Conservation (phyloP, 495 filamentous ascomycete genomes). For the Penicillium atrosanguineum region DNA sequence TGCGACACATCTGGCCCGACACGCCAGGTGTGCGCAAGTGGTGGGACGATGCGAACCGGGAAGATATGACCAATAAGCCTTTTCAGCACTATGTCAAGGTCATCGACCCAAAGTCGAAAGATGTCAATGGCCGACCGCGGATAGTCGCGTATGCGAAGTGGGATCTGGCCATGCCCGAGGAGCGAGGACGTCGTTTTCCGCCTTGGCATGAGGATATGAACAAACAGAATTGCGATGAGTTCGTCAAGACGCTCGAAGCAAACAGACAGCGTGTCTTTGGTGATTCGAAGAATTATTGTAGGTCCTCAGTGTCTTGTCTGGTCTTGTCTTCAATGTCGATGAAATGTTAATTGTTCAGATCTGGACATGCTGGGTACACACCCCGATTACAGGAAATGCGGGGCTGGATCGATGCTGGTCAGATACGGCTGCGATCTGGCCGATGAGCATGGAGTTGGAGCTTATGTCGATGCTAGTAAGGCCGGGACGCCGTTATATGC, state of each 20-base stretch:
- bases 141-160: slow-evolving; percentile 30
- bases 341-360: slow-evolving; percentile 16
- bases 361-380: slow-evolving; percentile 51
- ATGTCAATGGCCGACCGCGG: slow-evolving; percentile 15
- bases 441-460: slow-evolving; percentile 27
- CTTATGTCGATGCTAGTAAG: slow-evolving; percentile 34
- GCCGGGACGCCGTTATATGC: slow-evolving; percentile 27
- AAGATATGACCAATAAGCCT: slow-evolving; percentile 22
- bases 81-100: slow-evolving; percentile 29
- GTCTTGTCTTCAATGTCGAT: background rate
- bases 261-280: slow-evolving; percentile 24
- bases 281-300: slow-evolving; percentile 27
- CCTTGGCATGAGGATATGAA: slow-evolving; percentile 26
- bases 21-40: slow-evolving; percentile 26
- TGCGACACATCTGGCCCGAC: slow-evolving; percentile 21
- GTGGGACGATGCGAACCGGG: slow-evolving; percentile 16
- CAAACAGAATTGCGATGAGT: slow-evolving; percentile 12
- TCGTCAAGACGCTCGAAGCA: slow-evolving; percentile 16
- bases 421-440: slow-evolving; percentile 49
- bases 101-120: slow-evolving; percentile 14
- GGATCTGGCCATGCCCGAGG: slow-evolving; percentile 19
- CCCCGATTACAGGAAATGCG: slow-evolving; percentile 45
- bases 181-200: slow-evolving; percentile 26
- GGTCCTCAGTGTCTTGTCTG: background rate
- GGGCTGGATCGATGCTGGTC: slow-evolving; percentile 50